Evolutionary conservation across 2,329 filamentous ascomycete genomes (phyloP).

Genomic region (Diaporthe ampelina): DNA sequence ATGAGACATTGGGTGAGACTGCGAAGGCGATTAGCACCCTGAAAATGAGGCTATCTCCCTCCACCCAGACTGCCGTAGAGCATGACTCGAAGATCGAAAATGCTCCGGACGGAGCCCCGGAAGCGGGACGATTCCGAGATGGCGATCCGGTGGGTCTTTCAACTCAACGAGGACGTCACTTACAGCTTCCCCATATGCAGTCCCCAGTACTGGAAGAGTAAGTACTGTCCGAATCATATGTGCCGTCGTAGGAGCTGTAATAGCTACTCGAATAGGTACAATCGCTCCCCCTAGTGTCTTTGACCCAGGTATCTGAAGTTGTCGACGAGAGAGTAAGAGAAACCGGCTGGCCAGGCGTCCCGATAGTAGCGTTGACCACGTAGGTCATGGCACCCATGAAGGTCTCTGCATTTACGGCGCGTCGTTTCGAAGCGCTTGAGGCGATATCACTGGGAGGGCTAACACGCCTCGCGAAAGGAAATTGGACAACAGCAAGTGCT

Average conservation of each 20-base stretch:
- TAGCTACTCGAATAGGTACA: slow-evolving; percentile 36
- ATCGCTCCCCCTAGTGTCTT: slow-evolving; percentile 41
- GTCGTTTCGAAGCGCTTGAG: background rate
- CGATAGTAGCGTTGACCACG: slow-evolving; percentile 46
- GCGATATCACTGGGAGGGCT: background rate
- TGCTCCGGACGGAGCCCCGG: background rate
- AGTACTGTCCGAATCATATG: background rate
- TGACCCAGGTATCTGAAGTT: slow-evolving; percentile 48
- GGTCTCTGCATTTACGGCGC: slow-evolving; percentile 32
- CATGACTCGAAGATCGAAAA: slow-evolving; percentile 10
- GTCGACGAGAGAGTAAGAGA: slow-evolving; percentile 47
- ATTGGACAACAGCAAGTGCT: slow-evolving; percentile 31
- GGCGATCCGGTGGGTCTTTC: background rate
- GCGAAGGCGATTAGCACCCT: slow-evolving; percentile 32
- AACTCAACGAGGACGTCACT: background rate
- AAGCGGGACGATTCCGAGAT: background rate
- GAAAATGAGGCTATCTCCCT: background rate
- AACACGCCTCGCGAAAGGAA: slow-evolving; percentile 34
- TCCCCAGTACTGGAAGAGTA: background rate
- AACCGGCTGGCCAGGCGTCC: slow-evolving; percentile 49
- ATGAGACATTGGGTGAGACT: slow-evolving; percentile 43
- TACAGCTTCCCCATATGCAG: slow-evolving; percentile 47
- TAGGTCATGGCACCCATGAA: slow-evolving; percentile 43
- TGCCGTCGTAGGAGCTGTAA: slow-evolving; percentile 19
- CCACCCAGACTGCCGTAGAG: background rate